phyloP scores from a whole-genome alignment of 495 filamentous ascomycete species.

The Podospora comata region DNA sequence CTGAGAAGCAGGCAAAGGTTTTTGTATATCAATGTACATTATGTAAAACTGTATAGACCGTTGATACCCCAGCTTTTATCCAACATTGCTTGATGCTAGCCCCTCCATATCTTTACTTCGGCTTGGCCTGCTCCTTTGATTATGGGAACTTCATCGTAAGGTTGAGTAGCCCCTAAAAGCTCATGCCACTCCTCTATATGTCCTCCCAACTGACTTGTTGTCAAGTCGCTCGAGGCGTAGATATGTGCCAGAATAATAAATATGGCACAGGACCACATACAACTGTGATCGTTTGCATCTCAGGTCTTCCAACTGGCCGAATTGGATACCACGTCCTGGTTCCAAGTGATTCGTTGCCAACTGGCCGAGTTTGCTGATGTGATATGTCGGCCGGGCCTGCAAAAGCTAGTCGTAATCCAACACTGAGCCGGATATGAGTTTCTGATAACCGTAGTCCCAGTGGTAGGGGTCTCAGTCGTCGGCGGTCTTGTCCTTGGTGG shows the following conservation, averaged over 20 bases:
- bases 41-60: slow-evolving; percentile 9
- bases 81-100: not conserved
- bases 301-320: too few relatives aligned
- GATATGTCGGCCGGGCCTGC: too few relatives aligned
- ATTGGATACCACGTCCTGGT: too few relatives aligned
- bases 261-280: too few relatives aligned
- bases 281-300: too few relatives aligned
- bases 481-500: slow-evolving; percentile 6
- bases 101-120: not conserved
- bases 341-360: too few relatives aligned
- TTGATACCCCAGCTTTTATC: slow-evolving; percentile 16
- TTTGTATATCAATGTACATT: slow-evolving; percentile 14
- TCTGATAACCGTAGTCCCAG: not conserved
- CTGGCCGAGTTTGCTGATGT: too few relatives aligned
- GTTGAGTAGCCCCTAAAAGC: too few relatives aligned
- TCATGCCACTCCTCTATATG: too few relatives aligned
- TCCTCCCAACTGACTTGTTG: too few relatives aligned
- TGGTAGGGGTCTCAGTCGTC: not conserved
- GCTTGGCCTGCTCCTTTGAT: not conserved
- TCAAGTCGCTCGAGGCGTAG: too few relatives aligned
- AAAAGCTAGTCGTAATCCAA: not conserved
- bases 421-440: not conserved
- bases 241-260: too few relatives aligned
- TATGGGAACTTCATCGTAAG: not conserved
- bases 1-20: slow-evolving; percentile 6